Evolutionary conservation across 192 early-diverging fungal species (phyloP).

Genomic region (Helicostylum pulchrum): DNA sequence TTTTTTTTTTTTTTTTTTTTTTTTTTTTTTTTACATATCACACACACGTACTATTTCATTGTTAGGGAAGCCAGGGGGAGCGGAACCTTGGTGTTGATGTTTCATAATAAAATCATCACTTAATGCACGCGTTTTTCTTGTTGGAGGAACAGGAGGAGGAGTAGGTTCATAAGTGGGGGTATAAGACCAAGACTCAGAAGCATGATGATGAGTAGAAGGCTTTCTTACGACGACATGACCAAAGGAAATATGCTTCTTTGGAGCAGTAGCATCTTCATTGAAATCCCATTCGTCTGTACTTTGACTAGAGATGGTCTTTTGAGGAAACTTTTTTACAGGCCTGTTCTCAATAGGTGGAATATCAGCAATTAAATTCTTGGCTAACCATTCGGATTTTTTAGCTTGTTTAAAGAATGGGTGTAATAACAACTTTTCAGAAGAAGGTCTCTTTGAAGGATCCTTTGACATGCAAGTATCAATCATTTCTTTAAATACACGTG

Average conservation of each 20-base stretch:
- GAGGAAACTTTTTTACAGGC: slow-evolving; percentile 52
- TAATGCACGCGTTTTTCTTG: slow-evolving; percentile 22
- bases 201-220: slow-evolving; percentile 15
- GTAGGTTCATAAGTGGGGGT: not conserved
- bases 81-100: not conserved
- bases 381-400: slow-evolving; percentile 68
- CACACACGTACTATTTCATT: not conserved
- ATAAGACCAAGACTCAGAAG: slow-evolving; percentile 4
- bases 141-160: slow-evolving; percentile 13
- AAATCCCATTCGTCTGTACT: slow-evolving; percentile 70
- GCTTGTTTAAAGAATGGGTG: slow-evolving; percentile 79
- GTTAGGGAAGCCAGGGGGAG: not conserved
- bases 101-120: slow-evolving; percentile 13
- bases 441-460: slow-evolving; percentile 72
- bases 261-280: slow-evolving; percentile 27
- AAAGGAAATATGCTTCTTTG: slow-evolving; percentile 43
- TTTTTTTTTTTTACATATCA: not conserved
- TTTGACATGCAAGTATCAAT: slow-evolving; percentile 80
- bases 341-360: slow-evolving; percentile 70
- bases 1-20: too few species aligned
- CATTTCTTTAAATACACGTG: slow-evolving; percentile 80
- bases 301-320: slow-evolving; percentile 33
- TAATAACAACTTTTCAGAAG: slow-evolving; percentile 69
- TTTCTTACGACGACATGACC: slow-evolving; percentile 37
- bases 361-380: slow-evolving; percentile 52